phyloP scores from a whole-genome alignment of 768 basidiomycete species.

The Cystofilobasidium capitatum region DNA sequence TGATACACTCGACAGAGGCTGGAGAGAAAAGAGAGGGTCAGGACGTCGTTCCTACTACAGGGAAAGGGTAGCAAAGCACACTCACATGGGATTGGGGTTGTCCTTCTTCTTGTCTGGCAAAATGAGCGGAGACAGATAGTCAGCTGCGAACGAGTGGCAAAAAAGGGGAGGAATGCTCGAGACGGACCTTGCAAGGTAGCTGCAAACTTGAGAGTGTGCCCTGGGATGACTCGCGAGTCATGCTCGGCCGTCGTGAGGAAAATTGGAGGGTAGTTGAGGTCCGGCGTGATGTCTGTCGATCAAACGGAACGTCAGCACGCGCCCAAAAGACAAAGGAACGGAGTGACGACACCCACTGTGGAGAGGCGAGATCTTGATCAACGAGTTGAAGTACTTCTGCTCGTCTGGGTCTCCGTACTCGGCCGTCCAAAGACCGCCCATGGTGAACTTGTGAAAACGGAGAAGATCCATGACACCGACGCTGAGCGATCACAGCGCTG shows the following conservation, averaged over 20 bases:
- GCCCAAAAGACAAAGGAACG: no score
- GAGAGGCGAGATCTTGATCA: slow-evolving; percentile 21
- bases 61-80: neutral
- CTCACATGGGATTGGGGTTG: slow-evolving; percentile 2
- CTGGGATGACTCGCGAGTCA: slow-evolving; percentile 26
- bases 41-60: neutral
- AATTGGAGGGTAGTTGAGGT: slow-evolving; percentile 1
- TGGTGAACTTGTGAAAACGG: slow-evolving; percentile 23
- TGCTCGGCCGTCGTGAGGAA: slow-evolving; percentile 23
- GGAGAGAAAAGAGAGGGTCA: neutral
- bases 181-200: slow-evolving; percentile 18
- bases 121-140: neutral
- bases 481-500: neutral
- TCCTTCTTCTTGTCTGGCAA: neutral
- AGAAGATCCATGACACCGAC: slow-evolving; percentile 25
- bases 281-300: slow-evolving; percentile 3
- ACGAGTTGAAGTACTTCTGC: neutral
- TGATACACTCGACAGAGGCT: slow-evolving; percentile 20
- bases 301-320: neutral
- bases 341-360: slow-evolving; percentile 15
- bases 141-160: neutral
- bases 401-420: slow-evolving; percentile 23
- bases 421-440: slow-evolving; percentile 24
- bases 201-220: slow-evolving; percentile 21
- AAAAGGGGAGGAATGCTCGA: neutral